phyloP scores from a whole-genome alignment of 176 grass and related monocot genomes.

The Neostapfia colusana region DNA sequence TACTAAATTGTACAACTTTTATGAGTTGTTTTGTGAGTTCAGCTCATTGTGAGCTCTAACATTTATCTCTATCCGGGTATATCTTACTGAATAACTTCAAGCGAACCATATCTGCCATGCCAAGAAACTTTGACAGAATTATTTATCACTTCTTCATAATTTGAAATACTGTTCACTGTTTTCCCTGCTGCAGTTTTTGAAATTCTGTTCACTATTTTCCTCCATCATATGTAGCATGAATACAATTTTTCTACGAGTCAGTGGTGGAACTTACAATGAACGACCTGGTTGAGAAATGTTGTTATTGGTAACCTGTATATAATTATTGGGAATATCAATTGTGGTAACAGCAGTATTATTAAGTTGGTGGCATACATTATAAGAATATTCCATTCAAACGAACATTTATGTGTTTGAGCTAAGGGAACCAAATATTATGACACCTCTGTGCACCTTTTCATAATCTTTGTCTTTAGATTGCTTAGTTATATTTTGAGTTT shows the following conservation, averaged over 20 bases:
- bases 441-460: background rate
- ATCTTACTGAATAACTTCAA: constrained; percentile 12
- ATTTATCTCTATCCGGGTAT: background rate
- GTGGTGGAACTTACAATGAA: background rate
- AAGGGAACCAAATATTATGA: background rate
- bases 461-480: background rate
- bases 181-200: no score
- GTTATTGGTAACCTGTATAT: background rate
- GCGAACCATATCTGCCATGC: background rate
- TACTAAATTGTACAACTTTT: background rate
- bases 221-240: background rate
- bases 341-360: background rate
- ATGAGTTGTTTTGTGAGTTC: background rate
- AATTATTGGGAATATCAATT: constrained; percentile 12
- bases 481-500: background rate
- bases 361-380: background rate
- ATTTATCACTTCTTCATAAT: background rate
- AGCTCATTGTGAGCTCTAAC: background rate
- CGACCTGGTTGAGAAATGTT: background rate
- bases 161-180: background rate
- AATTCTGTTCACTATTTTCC: background rate
- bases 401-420: background rate
- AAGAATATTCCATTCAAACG: background rate
- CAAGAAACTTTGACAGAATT: background rate
- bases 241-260: background rate